Base-by-base conservation (phyloP, 2,329 filamentous ascomycete genomes). In the Monosporascus sp. region DNA sequence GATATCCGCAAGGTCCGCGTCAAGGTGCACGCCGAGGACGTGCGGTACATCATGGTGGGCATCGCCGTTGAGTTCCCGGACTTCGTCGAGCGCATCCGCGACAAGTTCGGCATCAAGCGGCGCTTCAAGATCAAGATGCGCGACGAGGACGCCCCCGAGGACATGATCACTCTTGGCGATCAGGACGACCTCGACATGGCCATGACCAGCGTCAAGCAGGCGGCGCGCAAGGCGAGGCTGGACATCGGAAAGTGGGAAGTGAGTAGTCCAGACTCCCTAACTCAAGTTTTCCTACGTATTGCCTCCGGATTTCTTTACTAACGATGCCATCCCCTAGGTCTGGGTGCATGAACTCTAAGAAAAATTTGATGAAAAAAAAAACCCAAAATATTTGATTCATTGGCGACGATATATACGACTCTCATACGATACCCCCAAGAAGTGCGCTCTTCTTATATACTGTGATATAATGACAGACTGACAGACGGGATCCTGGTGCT, bases 161-260 rank as follows among this genome's bases (percentile, higher is more conserved):
- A 97, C 65, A 93, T 97, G 88, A 95, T 99, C 65, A 97, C 93
- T 35, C 87, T 99, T 83, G 91, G 88, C 31, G 94, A 99, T 69
- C 90, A 97, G 70, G 94, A 99, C 65, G 94, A 99, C 73, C 73
- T 97, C 57, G 92, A 97, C 49, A 89, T 97, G 84, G 85, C 90
- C 27, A 79, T 97, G 51, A 80, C 82, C 68, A 81, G 77, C 47
- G 85, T 86, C 6, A 89, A 84, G 69, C 80, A 81, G 48, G 74
- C 76, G 54, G 91, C 88, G 47, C 83, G 78, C 72, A 88, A 82
- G 69, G 87, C 93, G 67, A 82, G 85, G 63, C 78, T 80, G 57
- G 92, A 96, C 58, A 88, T 91, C 76, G 91, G 89, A 50, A 97
- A 96, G 80, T 85, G 97, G 84, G 94, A 97, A 83, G 90, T 97